These are phyloP conservation scores for Penicillium lagena DNA, from an alignment of 495 filamentous ascomycete species.

Conservation along the genomic window DNA sequence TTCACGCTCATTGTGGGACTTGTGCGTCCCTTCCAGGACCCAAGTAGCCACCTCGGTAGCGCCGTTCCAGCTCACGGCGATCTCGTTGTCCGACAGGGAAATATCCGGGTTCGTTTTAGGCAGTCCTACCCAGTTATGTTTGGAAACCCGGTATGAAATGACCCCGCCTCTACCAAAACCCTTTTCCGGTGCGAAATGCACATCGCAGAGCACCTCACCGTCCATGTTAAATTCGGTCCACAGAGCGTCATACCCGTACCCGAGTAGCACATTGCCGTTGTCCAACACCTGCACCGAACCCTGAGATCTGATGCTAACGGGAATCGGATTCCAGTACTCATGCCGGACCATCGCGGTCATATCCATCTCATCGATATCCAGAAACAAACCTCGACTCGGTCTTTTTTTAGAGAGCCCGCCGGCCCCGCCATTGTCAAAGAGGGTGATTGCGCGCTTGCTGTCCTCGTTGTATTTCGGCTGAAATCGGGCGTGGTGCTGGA, in stretches of 20 bases:
- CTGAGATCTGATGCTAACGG: slow-evolving; percentile 32
- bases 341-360: slow-evolving; percentile 31
- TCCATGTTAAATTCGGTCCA: slow-evolving; percentile 39
- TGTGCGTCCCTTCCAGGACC: slow-evolving; percentile 21
- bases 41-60: slow-evolving; percentile 33
- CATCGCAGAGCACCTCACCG: slow-evolving; percentile 24
- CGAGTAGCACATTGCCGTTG: slow-evolving; percentile 40
- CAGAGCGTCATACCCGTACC: slow-evolving; percentile 41
- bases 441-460: slow-evolving; percentile 18
- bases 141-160: slow-evolving; percentile 32
- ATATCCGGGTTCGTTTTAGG: slow-evolving; percentile 23
- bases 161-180: slow-evolving; percentile 19
- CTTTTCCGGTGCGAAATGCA: slow-evolving; percentile 23
- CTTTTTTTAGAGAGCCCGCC: slow-evolving; percentile 15
- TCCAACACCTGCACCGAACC: slow-evolving; percentile 40
- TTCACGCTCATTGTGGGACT: slow-evolving; percentile 6
- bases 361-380: slow-evolving; percentile 33
- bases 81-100: slow-evolving; percentile 16
- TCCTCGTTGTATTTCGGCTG: slow-evolving; percentile 10
- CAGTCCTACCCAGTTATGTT: slow-evolving; percentile 28
- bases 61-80: slow-evolving; percentile 36
- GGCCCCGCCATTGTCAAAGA: slow-evolving; percentile 29
- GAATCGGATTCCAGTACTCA: slow-evolving; percentile 26
- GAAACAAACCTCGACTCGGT: slow-evolving; percentile 31
- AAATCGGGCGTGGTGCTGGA: slow-evolving; percentile 35